Conservation (phyloP, 2,329 filamentous ascomycete species). For the Diaporthe nobilis region DNA sequence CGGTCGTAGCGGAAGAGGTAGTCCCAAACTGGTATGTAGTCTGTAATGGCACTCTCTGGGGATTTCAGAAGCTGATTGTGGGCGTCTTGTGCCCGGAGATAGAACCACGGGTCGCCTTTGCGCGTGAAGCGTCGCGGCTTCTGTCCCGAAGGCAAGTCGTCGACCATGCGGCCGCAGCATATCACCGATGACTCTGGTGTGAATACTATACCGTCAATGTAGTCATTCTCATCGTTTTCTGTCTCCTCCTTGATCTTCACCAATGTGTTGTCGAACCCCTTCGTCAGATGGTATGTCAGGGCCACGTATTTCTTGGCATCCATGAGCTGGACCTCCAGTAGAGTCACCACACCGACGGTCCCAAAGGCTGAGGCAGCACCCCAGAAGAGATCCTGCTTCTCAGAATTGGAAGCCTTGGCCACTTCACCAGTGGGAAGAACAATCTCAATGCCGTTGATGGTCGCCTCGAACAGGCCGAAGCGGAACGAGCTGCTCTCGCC, state of each 20-base stretch:
- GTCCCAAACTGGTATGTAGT: slow-evolving; percentile 71
- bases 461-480: slow-evolving; percentile 76
- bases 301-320: slow-evolving; percentile 69
- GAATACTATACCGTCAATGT: slow-evolving; percentile 79
- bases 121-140: slow-evolving; percentile 66
- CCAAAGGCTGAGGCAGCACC: slow-evolving; percentile 72
- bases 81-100: slow-evolving; percentile 72
- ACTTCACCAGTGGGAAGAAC: slow-evolving; percentile 71
- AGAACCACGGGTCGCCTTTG: slow-evolving; percentile 79
- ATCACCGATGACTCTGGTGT: slow-evolving; percentile 68
- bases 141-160: slow-evolving; percentile 56
- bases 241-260: slow-evolving; percentile 54
- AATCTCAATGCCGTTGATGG: slow-evolving; percentile 73
- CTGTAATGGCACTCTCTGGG: slow-evolving; percentile 41
- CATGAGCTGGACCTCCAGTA: slow-evolving; percentile 70
- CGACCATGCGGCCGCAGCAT: slow-evolving; percentile 71
- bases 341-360: slow-evolving; percentile 72
- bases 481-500: slow-evolving; percentile 78
- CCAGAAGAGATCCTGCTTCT: slow-evolving; percentile 69
- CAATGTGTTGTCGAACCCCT: slow-evolving; percentile 59
- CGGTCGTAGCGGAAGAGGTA: slow-evolving; percentile 82
- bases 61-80: slow-evolving; percentile 48
- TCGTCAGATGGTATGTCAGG: slow-evolving; percentile 65
- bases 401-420: slow-evolving; percentile 59
- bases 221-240: slow-evolving; percentile 64